Evolutionary conservation across 2,329 filamentous ascomycete species (phyloP).

Genomic region (Diaporthe humulicola): DNA sequence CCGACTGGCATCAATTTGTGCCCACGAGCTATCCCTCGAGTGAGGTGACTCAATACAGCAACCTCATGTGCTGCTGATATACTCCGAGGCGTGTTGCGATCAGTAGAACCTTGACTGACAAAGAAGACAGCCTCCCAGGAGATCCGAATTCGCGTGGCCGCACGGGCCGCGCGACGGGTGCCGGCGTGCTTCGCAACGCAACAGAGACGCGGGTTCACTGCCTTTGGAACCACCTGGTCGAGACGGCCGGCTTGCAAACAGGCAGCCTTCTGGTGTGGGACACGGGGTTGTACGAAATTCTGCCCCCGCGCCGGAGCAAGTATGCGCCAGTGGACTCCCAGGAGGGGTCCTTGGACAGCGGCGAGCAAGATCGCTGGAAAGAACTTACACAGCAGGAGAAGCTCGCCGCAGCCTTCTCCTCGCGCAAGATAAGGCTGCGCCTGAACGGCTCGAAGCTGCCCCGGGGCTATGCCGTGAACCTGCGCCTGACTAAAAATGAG

Average conservation of each 20-base stretch:
- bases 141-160: slow-evolving; percentile 62
- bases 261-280: slow-evolving; percentile 75
- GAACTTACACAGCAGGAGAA: slow-evolving; percentile 57
- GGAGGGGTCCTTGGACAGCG: slow-evolving; percentile 41
- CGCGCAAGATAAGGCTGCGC: slow-evolving; percentile 68
- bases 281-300: slow-evolving; percentile 68
- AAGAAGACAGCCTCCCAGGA: slow-evolving; percentile 60
- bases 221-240: slow-evolving; percentile 73
- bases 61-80: too few relatives aligned
- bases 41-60: neutral
- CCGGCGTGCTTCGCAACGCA: slow-evolving; percentile 68
- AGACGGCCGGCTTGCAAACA: slow-evolving; percentile 66
- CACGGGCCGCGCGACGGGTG: slow-evolving; percentile 31
- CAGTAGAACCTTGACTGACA: neutral
- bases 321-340: slow-evolving; percentile 42
- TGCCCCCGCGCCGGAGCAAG: slow-evolving; percentile 56
- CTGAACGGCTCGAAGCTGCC: slow-evolving; percentile 69
- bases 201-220: slow-evolving; percentile 74
- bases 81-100: neutral
- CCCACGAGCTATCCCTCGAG: neutral
- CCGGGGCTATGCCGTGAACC: slow-evolving; percentile 63
- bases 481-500: slow-evolving; percentile 61
- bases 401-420: slow-evolving; percentile 64
- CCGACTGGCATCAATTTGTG: neutral
- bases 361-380: neutral